A percentile compares a stretch with the other conserved stretches of the same genome.
These are phyloP conservation scores for Westerdykella sp. DNA, from an alignment of 2,329 filamentous ascomycete species.

Conservation along the genomic window DNA sequence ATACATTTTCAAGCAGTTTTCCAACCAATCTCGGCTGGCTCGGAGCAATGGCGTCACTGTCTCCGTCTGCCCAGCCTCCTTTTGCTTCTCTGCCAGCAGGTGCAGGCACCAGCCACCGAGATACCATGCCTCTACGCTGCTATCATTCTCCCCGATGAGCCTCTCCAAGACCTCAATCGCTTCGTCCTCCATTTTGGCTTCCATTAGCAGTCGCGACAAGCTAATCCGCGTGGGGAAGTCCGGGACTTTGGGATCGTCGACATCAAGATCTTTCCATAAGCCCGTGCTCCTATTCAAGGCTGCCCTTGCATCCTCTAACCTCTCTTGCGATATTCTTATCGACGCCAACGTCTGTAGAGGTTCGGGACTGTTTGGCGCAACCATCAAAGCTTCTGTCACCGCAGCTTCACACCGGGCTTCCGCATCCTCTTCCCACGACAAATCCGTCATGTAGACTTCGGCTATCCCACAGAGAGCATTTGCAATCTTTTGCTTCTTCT, in stretches of 20 bases:
- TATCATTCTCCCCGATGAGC: slow-evolving; percentile 80
- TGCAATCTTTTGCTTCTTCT: slow-evolving; percentile 75
- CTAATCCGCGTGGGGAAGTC: slow-evolving; percentile 82
- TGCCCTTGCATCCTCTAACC: slow-evolving; percentile 69
- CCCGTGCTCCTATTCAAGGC: slow-evolving; percentile 74
- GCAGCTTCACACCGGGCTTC: slow-evolving; percentile 82
- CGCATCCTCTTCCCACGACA: slow-evolving; percentile 85
- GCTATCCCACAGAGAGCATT: slow-evolving; percentile 90
- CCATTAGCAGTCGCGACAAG: slow-evolving; percentile 79
- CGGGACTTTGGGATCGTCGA: slow-evolving; percentile 66
- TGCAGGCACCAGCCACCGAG: slow-evolving; percentile 90
- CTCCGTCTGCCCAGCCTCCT: slow-evolving; percentile 49
- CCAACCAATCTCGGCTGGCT: slow-evolving; percentile 76
- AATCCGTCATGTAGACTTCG: slow-evolving; percentile 98
- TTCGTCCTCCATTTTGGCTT: slow-evolving; percentile 77
- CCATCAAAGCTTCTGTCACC: slow-evolving; percentile 81
- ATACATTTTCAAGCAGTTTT: slow-evolving; percentile 75
- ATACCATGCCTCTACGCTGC: slow-evolving; percentile 95
- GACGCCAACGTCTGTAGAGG: slow-evolving; percentile 94
- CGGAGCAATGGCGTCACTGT: slow-evolving; percentile 54
- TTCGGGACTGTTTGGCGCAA: slow-evolving; percentile 75
- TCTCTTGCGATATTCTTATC: slow-evolving; percentile 81
- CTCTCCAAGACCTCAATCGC: slow-evolving; percentile 80
- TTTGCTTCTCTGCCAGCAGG: slow-evolving; percentile 66
- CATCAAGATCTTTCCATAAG: slow-evolving; percentile 73